Base-by-base conservation (phyloP, 148 eudicot genomes). In the Silene uniflora region DNA sequence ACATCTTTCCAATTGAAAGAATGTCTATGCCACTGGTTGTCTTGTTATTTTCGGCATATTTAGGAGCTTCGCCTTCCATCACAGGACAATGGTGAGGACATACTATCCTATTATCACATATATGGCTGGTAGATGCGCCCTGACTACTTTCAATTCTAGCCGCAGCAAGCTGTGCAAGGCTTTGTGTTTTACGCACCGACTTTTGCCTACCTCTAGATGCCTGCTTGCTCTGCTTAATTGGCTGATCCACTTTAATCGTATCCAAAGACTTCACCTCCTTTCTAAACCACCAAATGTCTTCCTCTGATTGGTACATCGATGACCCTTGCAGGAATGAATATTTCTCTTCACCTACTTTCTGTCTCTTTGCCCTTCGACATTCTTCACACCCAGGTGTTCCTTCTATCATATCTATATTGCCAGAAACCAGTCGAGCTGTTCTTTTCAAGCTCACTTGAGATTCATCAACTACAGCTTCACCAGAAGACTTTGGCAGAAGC, bases 81-180 rank as follows among this genome's bases (percentile, higher is more conserved):
- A 83, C 88, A 58, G 84, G 82, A 56, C 84, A 78, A 42, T 96
- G 99, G 75, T 96, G 96, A 13, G 97, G 94, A 78, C 99, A 96
- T 60, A 77, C 87, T 13, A 86, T 73, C 84, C 76, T 91, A 81
- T 80, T 96, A 76, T 92, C 99, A 88, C 99, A 96, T 56, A 91
- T 87, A 81, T 96, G 99, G 83, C 99, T 96, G 9, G 98, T 96
- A 10, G 99, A 96, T 69, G 99, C 98, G 83, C 99, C 98, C 80
- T 91, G 98, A 81, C 99, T 96, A 77, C 93, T 88, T 82, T 96
- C 99, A 76, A 92, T 96, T 77, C 99, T 86, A 24, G 99, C 87
- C 74, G 94, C 84, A 3, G 91, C 92, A 80, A 96, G 83, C 70
- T 96, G 99, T 61, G 92, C 92, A 79, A 96, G 97, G 80, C 97